Base-by-base conservation (phyloP, 805 yeast genomes). In the Lachancea thermotolerans region DNA sequence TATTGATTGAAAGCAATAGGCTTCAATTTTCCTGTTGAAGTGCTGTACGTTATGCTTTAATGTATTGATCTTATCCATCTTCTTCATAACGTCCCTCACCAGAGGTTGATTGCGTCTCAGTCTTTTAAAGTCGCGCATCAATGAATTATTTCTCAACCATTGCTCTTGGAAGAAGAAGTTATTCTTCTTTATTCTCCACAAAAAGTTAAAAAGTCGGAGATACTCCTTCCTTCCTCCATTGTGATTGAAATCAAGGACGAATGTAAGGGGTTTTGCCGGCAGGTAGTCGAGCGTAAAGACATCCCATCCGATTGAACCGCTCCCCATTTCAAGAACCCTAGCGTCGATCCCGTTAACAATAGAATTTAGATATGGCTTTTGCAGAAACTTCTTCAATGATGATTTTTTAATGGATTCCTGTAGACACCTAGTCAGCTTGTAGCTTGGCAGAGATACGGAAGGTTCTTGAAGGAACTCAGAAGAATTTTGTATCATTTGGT, bases 271-370 rank as follows among this genome's bases (percentile, higher is more conserved):
- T 11, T 69, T 53, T 10, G 60, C 72, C 10, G 78, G 56, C 44
- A 75, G 69, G 61, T 85, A 93, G 58, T 89, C 97, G 32, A 90
- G 67, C 0, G 96, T 87, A 60, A 91, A 90, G 2, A 85, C 88
- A 58, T 90, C 95, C 96, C 96, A 90, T 0, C 96, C 96, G 41
- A 78, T 65, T 27, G 80, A 77, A 0, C 87, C 83, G 53, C 82
- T 86, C 3, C 81, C 81, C 40, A 83, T 66, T 47, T 84, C 88
- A 40, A 90, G 69, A 17, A 90, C 72, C 37, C 96, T 70, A 0
- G 96, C 96, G 68, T 93, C 98, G 10, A 91, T 59, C 41, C 85
- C 65, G 37, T 73, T 67, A 10, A 77, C 59, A 9, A 77, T 71
- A 14, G 62, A 67, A 2, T 64, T 68, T 1, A 54, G 51, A 18